phyloP scores from a whole-genome alignment of 2,329 filamentous ascomycete species.

The Colletotrichum australisinense region DNA sequence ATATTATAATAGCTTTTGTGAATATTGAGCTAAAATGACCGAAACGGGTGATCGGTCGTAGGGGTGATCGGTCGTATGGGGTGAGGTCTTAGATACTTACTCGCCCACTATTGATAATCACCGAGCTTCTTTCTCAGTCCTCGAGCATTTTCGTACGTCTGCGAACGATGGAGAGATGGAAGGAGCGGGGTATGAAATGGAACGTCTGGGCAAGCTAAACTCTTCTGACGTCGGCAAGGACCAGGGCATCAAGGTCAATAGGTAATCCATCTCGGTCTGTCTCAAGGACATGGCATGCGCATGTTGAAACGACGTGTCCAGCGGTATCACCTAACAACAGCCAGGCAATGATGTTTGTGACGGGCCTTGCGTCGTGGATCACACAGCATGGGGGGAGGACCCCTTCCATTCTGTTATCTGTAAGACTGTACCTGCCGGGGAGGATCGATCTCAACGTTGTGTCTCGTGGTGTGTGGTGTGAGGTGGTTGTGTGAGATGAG shows the following conservation, averaged over 20 bases:
- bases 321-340: conserved; percentile 14
- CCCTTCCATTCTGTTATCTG: not conserved
- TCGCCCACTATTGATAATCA: not conserved
- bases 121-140: not conserved
- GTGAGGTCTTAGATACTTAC: no score
- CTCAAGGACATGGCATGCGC: conserved; percentile 1
- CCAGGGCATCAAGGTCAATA: not conserved
- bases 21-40: no score
- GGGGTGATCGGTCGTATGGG: no score
- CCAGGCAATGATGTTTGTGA: conserved; percentile 3
- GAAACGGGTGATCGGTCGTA: no score
- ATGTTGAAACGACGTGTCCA: conserved; percentile 24
- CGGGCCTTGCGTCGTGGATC: conserved; percentile 1
- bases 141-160: not conserved
- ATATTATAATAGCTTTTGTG: no score
- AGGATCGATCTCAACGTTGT: not conserved
- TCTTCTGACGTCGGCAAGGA: not conserved
- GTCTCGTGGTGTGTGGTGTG: not conserved
- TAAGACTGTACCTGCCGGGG: not conserved
- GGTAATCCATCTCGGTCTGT: not conserved
- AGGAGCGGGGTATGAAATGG: not conserved
- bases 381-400: not conserved
- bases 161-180: not conserved
- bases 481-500: not conserved
- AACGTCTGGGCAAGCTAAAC: not conserved